Conservation (phyloP, 805 yeast genomes). For the Candida incommunis region DNA sequence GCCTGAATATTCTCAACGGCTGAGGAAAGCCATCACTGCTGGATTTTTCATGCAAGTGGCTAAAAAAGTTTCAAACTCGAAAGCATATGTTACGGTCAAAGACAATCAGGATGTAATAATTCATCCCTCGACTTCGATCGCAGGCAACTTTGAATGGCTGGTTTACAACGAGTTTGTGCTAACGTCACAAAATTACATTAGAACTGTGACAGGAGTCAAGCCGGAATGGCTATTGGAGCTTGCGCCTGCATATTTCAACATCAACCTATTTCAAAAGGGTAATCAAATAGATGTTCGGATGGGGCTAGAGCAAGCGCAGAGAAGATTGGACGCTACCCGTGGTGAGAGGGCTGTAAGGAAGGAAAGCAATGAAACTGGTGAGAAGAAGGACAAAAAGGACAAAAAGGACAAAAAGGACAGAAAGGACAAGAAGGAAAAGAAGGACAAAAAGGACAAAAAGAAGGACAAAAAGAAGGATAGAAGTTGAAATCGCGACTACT, state of each 20-base stretch:
- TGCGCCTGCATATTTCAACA: conserved; percentile 59
- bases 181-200: conserved; percentile 82
- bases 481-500: no score
- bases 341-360: not conserved
- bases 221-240: conserved; percentile 87
- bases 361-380: conserved; percentile 2
- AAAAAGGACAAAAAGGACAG: conserved; percentile 4
- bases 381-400: conserved; percentile 5
- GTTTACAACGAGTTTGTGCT: conserved; percentile 90
- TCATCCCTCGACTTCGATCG: conserved; percentile 77
- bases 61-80: conserved; percentile 55
- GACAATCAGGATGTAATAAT: conserved; percentile 92
- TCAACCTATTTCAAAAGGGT: conserved; percentile 49
- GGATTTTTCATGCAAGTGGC: conserved; percentile 99
- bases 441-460: not conserved
- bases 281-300: conserved; percentile 56
- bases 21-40: conserved; percentile 74
- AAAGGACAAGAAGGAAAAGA: not conserved
- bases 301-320: conserved; percentile 46
- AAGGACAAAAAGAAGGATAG: no score
- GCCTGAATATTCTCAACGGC: conserved; percentile 54
- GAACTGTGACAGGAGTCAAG: conserved; percentile 81
- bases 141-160: conserved; percentile 84
- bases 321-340: conserved; percentile 7
- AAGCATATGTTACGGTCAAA: conserved; percentile 77